Conservation (phyloP, 192 early-diverging fungal species). For the Coemansia sp. region DNA sequence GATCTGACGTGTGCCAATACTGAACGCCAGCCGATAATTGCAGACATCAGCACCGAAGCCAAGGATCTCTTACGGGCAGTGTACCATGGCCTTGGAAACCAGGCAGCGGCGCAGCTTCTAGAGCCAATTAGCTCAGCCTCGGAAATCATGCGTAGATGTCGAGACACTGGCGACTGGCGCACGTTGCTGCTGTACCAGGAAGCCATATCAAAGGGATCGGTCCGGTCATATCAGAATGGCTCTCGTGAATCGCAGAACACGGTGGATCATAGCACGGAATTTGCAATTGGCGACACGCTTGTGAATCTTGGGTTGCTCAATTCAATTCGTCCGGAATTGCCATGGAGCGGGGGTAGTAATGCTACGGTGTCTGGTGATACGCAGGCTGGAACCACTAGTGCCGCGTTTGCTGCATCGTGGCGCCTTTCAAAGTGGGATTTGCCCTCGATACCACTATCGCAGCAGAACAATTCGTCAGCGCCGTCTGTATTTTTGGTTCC, state of each 20-base stretch:
- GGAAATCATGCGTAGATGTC: slow-evolving; percentile 41
- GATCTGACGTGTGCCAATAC: slow-evolving; percentile 40
- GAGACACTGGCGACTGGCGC: slow-evolving; percentile 40
- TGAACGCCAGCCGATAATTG: slow-evolving; percentile 17
- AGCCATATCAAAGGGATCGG: slow-evolving; percentile 10
- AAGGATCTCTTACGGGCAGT: slow-evolving; percentile 28
- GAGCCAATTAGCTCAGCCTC: slow-evolving; percentile 19
- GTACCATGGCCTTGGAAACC: slow-evolving; percentile 39
- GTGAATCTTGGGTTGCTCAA: slow-evolving; percentile 43
- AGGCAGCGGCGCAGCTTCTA: slow-evolving; percentile 40
- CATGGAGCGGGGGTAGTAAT: not conserved
- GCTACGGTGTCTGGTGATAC: not conserved
- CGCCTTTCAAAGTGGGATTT: slow-evolving; percentile 47
- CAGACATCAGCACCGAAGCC: slow-evolving; percentile 29
- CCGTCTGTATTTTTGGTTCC: slow-evolving; percentile 8
- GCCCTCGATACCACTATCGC: slow-evolving; percentile 24
- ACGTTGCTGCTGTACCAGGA: slow-evolving; percentile 50
- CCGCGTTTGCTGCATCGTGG: slow-evolving; percentile 46
- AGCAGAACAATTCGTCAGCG: not conserved
- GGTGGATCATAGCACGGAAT: slow-evolving; percentile 5
- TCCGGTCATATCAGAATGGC: not conserved
- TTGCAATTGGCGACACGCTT: slow-evolving; percentile 41
- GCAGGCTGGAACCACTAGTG: slow-evolving; percentile 2
- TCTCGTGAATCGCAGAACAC: not conserved
- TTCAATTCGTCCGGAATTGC: slow-evolving; percentile 18